These are phyloP conservation scores for Hemileia vastatrix DNA, from an alignment of 1,284 basidiomycete species.

Conservation along the genomic window DNA sequence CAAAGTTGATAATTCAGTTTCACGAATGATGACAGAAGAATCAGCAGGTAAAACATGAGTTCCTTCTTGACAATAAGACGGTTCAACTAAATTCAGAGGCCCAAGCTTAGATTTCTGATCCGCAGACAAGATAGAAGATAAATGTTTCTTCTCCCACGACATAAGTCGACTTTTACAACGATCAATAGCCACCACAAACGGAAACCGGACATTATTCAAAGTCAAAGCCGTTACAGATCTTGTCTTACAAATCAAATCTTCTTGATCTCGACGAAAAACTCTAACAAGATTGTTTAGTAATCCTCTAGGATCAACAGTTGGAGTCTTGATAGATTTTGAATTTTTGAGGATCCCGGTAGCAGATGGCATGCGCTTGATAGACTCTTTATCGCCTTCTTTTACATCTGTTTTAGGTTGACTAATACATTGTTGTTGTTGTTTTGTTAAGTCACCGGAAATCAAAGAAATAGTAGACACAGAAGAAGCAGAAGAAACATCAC, in stretches of 20 bases:
- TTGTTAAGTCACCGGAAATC: no score
- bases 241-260: background rate
- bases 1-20: constrained; percentile 22
- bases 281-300: background rate
- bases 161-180: constrained; percentile 11
- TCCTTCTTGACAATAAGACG: constrained; percentile 13
- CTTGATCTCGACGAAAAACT: background rate
- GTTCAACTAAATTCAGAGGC: background rate
- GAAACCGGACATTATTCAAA: background rate
- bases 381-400: no score
- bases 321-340: background rate
- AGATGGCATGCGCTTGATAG: background rate
- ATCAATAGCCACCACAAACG: background rate
- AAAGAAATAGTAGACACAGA: no score
- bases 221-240: background rate
- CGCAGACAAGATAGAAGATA: background rate
- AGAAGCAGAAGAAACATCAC: no score
- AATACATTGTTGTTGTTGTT: no score
- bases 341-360: background rate
- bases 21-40: constrained; percentile 21
- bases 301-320: background rate
- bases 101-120: background rate
- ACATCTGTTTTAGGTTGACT: no score
- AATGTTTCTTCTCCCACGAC: constrained; percentile 25
- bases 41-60: constrained; percentile 23